These are phyloP conservation scores for Nannochloropsis granulata DNA, from an alignment of 108 stramenopile genomes.

Conservation along the genomic window DNA sequence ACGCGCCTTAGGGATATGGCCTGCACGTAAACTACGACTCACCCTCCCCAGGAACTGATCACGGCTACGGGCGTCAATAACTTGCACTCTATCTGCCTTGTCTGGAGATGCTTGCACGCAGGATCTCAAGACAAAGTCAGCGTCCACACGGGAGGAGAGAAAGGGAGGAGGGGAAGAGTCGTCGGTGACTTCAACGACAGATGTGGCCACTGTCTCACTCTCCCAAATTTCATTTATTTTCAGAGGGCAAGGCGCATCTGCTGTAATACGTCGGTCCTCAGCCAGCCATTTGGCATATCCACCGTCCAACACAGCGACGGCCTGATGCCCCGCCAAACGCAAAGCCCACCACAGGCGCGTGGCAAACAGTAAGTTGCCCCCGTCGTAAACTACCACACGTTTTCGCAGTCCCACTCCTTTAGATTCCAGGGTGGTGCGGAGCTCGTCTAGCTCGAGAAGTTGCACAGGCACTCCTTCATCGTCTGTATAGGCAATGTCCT, in stretches of 20 bases:
- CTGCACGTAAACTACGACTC: background rate
- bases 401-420: conserved; percentile 1
- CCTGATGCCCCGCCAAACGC: background rate
- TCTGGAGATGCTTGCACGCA: background rate
- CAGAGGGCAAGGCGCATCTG: conserved; percentile 18
- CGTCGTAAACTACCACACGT: conserved; percentile 29
- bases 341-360: conserved; percentile 35
- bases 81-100: background rate
- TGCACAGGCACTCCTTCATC: conserved; percentile 22
- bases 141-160: background rate
- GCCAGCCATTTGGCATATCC: conserved; percentile 32
- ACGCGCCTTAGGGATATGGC: conserved; percentile 17
- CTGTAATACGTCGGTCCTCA: conserved; percentile 5
- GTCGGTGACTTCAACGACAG: background rate
- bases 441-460: background rate
- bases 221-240: background rate
- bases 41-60: conserved; percentile 2
- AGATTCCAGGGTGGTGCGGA: conserved; percentile 9
- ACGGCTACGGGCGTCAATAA: conserved; percentile 10
- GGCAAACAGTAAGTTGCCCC: conserved; percentile 20
- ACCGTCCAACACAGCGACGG: background rate
- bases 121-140: background rate
- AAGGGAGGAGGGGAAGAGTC: background rate
- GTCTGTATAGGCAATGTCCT: conserved; percentile 25
- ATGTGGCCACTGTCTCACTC: background rate